phyloP scores from a whole-genome alignment of 345 rosid genomes.

The Ricinus communis region DNA sequence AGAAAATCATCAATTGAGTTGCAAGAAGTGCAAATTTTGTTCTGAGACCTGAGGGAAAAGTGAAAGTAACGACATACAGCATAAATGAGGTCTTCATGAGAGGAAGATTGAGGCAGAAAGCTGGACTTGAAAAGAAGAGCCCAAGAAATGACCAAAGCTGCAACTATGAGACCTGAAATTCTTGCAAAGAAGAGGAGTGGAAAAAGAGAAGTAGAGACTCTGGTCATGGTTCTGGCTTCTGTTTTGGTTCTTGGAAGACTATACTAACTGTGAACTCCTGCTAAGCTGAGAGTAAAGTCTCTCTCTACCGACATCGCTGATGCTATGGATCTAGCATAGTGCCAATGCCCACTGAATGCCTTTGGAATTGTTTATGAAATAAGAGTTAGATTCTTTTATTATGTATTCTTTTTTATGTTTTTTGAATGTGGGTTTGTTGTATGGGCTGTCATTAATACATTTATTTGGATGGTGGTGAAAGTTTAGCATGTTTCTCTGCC shows the following conservation, averaged over 20 bases:
- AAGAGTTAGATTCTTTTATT: too few relatives aligned
- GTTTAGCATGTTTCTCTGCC: too few relatives aligned
- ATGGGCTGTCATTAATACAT: too few relatives aligned
- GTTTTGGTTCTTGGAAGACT: neutral
- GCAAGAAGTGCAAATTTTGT: constrained; percentile 3
- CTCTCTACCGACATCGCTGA: constrained; percentile 1
- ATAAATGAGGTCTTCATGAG: constrained; percentile 55
- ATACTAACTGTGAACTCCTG: too few relatives aligned
- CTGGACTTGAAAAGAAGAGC: constrained; percentile 59
- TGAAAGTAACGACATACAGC: constrained; percentile 39
- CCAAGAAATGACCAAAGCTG: constrained; percentile 67
- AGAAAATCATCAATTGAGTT: neutral
- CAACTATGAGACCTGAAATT: constrained; percentile 54
- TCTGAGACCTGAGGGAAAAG: neutral
- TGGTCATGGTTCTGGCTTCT: constrained; percentile 21
- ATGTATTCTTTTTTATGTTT: too few relatives aligned
- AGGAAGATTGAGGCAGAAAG: constrained; percentile 52
- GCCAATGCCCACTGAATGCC: too few relatives aligned
- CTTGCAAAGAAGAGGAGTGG: constrained; percentile 67
- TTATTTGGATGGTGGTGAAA: too few relatives aligned
- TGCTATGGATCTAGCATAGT: neutral
- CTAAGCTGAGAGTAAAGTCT: too few relatives aligned
- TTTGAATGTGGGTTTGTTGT: too few relatives aligned
- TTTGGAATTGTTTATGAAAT: too few relatives aligned
- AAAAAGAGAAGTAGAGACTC: constrained; percentile 25